Percentiles rank a stretch among this genome's conserved stretches.
These are phyloP conservation scores for Coprinopsis marcescibilis DNA, from an alignment of 768 basidiomycete species.

Conservation along the genomic window DNA sequence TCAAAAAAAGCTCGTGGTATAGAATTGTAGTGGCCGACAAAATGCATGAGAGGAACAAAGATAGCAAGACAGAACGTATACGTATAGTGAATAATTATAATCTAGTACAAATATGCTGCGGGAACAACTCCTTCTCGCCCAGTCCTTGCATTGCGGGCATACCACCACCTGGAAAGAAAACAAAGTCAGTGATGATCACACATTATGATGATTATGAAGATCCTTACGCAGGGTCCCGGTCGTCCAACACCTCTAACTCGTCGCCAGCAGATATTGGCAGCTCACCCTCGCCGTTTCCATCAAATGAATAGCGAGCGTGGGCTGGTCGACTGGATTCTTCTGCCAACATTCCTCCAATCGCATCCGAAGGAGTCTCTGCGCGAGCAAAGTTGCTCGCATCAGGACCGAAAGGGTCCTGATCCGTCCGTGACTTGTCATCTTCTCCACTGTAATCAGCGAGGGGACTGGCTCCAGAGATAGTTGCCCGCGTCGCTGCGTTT, in stretches of 20 bases:
- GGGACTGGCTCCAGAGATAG: constrained; percentile 58
- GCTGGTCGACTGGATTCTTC: constrained; percentile 72
- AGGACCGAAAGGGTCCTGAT: constrained; percentile 59
- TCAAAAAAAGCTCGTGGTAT: background rate
- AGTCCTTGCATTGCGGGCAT: constrained; percentile 71
- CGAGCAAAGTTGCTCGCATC: constrained; percentile 76
- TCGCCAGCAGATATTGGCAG: constrained; percentile 61
- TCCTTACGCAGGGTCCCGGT: constrained; percentile 75
- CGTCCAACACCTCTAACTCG: constrained; percentile 73
- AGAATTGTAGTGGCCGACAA: constrained; percentile 1
- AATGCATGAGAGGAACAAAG: constrained; percentile 19
- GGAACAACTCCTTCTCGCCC: constrained; percentile 89
- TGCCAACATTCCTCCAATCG: constrained; percentile 52
- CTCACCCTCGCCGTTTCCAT: constrained; percentile 75
- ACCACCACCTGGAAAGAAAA: constrained; percentile 76
- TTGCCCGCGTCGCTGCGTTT: constrained; percentile 81
- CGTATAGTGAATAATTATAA: constrained; percentile 28
- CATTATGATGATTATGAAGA: constrained; percentile 16
- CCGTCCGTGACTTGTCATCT: constrained; percentile 38
- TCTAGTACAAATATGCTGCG: constrained; percentile 83
- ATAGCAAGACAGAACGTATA: constrained; percentile 30
- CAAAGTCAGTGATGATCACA: constrained; percentile 14
- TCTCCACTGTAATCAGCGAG: constrained; percentile 45
- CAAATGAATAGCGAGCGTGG: constrained; percentile 80
- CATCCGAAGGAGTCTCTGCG: constrained; percentile 78